Base-by-base conservation (phyloP, 495 filamentous ascomycete species). In the Hypoxylon trugodes region DNA sequence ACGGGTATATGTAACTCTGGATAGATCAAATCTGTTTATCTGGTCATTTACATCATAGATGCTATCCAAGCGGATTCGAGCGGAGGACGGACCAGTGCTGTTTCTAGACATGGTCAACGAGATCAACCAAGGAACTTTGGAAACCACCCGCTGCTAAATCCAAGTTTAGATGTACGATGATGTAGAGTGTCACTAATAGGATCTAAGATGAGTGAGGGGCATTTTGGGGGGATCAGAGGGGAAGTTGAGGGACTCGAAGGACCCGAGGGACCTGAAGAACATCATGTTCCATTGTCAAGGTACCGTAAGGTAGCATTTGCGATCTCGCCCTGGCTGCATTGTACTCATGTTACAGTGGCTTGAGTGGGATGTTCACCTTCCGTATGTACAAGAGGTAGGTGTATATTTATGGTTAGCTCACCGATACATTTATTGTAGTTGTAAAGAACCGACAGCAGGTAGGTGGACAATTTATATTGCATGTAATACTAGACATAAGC, bases 251-350 rank as follows among this genome's bases (percentile, higher is more conserved):
- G 36, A 54, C 37, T 35, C 26, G 25, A 13, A 49, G 61, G 35
- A 56, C 40, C 41, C 43, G 56, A 57, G 46, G n/a, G n/a, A n/a
- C n/a, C n/a, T n/a, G n/a, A n/a, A n/a, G n/a, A n/a, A n/a, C n/a
- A n/a, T n/a, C 6, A 0, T 52, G 47, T 50, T 52, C 58, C 58
- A 61, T 58, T 47, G 48, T 24, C 40, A 45, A 54, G 53, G 64
- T 67, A 42, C 26, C 52, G 61, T 67, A 45, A 54, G 53, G 64
- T 67, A 42, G 35, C 52, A 67, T 67, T 53, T 46, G 52, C 33
- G 57, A 58, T 53, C 35, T 61, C n/a, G n/a, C n/a, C 32, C 45
- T 52, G 38, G 33, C 41, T 40, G 45, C 63, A 52, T 66, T 45
- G 63, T 52, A 61, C 16, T 40, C 58, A 43, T 58, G 51, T 47